A percentile compares a stretch with the other conserved stretches of the same genome.
phyloP scores from a whole-genome alignment of 192 early-diverging fungal species.

The Podila clonocystis region DNA sequence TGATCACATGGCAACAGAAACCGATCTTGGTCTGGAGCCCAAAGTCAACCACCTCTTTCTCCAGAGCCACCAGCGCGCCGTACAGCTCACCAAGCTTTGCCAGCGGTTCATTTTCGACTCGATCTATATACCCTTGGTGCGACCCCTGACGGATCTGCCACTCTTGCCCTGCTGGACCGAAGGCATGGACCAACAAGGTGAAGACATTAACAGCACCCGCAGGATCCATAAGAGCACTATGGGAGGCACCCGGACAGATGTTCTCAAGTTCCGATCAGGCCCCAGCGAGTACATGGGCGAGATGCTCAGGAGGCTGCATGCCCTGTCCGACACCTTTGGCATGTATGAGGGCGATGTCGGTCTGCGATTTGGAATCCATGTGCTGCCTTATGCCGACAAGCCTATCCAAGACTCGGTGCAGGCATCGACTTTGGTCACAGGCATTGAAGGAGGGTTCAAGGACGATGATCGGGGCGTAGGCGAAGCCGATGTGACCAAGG shows the following conservation, averaged over 20 bases:
- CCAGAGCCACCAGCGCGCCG: constrained; percentile 39
- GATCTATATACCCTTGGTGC: constrained; percentile 59
- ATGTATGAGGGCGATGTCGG: constrained; percentile 71
- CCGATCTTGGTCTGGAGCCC: constrained; percentile 32
- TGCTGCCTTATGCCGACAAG: constrained; percentile 30
- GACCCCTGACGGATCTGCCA: constrained; percentile 57
- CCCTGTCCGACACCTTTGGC: constrained; percentile 78
- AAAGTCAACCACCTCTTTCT: constrained; percentile 34
- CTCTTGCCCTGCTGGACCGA: constrained; percentile 45
- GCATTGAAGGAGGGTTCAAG: constrained; percentile 56
- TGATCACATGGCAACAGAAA: constrained; percentile 16
- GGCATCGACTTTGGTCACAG: constrained; percentile 71
- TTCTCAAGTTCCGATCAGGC: constrained; percentile 69
- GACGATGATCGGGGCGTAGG: constrained; percentile 39
- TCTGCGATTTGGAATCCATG: constrained; percentile 40
- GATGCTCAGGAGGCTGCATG: constrained; percentile 73
- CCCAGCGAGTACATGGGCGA: constrained; percentile 75
- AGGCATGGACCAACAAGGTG: constrained; percentile 50
- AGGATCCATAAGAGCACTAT: constrained; percentile 54
- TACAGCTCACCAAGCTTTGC: constrained; percentile 51
- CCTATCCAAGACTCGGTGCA: constrained; percentile 49
- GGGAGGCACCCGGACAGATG: constrained; percentile 42
- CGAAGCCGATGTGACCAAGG: constrained; percentile 6
- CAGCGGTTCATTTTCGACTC: constrained; percentile 70
- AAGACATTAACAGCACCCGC: constrained; percentile 28